Evolutionary conservation across 1,139 yeast genomes (phyloP).

Genomic region (Debaryomyces singareniensis): DNA sequence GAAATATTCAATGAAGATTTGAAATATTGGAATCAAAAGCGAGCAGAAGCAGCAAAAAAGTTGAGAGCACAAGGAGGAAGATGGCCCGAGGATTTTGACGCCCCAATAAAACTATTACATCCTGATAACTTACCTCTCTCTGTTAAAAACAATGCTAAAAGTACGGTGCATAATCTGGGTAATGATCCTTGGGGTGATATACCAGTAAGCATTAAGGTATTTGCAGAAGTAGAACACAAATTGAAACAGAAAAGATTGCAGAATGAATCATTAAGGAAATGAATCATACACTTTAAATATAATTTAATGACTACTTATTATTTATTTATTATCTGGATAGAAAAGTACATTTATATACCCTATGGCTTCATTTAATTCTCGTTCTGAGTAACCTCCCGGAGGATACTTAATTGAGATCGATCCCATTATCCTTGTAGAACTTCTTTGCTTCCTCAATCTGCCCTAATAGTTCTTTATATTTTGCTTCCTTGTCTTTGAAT

Average conservation of each 20-base stretch:
- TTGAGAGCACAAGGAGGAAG: slow-evolving; percentile 44
- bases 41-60: slow-evolving; percentile 55
- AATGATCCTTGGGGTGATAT: slow-evolving; percentile 54
- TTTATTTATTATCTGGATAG: not conserved
- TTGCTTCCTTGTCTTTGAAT: slow-evolving; percentile 68
- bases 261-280: slow-evolving; percentile 1
- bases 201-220: slow-evolving; percentile 71
- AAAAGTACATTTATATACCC: slow-evolving; percentile 2
- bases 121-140: slow-evolving; percentile 29
- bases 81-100: slow-evolving; percentile 82
- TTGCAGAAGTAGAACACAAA: slow-evolving; percentile 75
- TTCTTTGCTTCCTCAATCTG: slow-evolving; percentile 65
- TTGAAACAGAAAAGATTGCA: slow-evolving; percentile 35
- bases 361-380: too few relatives aligned
- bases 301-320: not conserved
- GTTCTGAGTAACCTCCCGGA: too few relatives aligned
- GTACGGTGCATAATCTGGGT: slow-evolving; percentile 9
- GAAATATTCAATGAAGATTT: slow-evolving; percentile 84
- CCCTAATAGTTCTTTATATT: slow-evolving; percentile 55
- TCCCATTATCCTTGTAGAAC: slow-evolving; percentile 52
- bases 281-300: not conserved
- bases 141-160: slow-evolving; percentile 20
- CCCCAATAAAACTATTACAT: slow-evolving; percentile 44
- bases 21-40: slow-evolving; percentile 65
- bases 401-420: slow-evolving; percentile 40